Evolutionary conservation across 2,329 filamentous ascomycete species (phyloP), one percentile per base, ranked within the genome.

Genomic region (Sclerotinia borealis): DNA sequence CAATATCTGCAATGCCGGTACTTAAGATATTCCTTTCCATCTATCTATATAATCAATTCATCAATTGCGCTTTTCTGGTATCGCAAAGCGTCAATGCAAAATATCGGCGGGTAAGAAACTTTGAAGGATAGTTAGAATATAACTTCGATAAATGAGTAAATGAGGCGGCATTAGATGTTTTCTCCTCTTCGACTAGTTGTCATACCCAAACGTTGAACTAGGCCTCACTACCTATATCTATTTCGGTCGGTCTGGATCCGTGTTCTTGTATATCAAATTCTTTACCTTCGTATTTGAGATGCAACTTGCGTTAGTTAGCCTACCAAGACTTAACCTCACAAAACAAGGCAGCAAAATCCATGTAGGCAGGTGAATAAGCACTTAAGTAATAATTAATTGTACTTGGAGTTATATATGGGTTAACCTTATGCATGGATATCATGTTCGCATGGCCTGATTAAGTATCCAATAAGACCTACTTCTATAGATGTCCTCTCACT

Each of bases 1-100:
- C 22, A 25, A 27, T n/a, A 52, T 31, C 27, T 61, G 59, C 59
- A 54, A 61, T 52, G 48, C 48, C 37, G 59, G 59, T 6, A 61
- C 59, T 61, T 61, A 22, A 9, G 6, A 29, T 50, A n/a, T 17
- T 47, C 3, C 31, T 49, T 25, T 34, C 43, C 19, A 25, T 47
- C 29, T 15, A 37, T 48, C n/a, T 31, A 51, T 31, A 19, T 31
- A 19, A 17, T 22, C 15, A 19, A n/a, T 37, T 36, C 47, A 27
- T 47, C 36, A 15, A 51, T 17, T 15, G 25, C 45, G 29, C 47
- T 31, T 31, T 49, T 15, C 17, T 49, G 17, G 15, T 11, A 19
- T 19, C 47, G 47, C 17, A 29, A 29, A 49, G 19, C 47, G n/a
- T 31, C 27, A 9, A 49, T 31, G 47, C 27, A 31, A 31, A 39